These are phyloP conservation scores for Nymphaea thermarum DNA, from an alignment of 164 flowering plant genomes.

Conservation along the genomic window DNA sequence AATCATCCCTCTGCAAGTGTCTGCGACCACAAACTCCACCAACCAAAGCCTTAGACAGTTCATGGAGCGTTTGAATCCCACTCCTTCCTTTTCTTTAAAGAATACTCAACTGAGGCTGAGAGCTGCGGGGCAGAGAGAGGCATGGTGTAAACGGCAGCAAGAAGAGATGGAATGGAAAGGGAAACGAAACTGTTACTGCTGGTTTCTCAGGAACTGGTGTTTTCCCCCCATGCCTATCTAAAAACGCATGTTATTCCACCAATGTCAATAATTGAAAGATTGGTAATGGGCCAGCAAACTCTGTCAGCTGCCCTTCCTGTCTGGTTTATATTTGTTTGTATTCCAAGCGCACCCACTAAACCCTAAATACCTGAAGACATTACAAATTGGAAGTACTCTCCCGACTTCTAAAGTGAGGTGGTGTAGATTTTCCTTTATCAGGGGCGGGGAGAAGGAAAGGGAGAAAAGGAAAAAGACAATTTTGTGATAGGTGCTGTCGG, in stretches of 20 bases:
- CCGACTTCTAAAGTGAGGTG: not conserved
- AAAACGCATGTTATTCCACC: not conserved
- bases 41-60: constrained; percentile 7
- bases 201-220: not conserved
- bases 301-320: constrained; percentile 18
- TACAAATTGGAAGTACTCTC: not conserved
- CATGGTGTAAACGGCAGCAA: too few species aligned
- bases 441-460: constrained; percentile 9
- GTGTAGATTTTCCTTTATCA: constrained; percentile 5
- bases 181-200: too few species aligned
- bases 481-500: constrained; percentile 14
- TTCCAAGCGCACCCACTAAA: constrained; percentile 1
- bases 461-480: constrained; percentile 18
- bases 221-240: not conserved
- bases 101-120: too few species aligned
- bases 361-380: not conserved
- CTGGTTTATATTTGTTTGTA: constrained; percentile 23
- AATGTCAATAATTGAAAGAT: constrained; percentile 11
- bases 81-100: too few species aligned
- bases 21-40: constrained; percentile 39
- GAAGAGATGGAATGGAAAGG: too few species aligned
- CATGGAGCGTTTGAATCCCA: not conserved
- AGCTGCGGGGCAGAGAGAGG: too few species aligned
- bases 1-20: constrained; percentile 38
- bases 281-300: constrained; percentile 2